Evolutionary conservation across 305 asterid species (phyloP), one percentile per base, ranked within the genome.

Genomic region (Ajuga reptans): DNA sequence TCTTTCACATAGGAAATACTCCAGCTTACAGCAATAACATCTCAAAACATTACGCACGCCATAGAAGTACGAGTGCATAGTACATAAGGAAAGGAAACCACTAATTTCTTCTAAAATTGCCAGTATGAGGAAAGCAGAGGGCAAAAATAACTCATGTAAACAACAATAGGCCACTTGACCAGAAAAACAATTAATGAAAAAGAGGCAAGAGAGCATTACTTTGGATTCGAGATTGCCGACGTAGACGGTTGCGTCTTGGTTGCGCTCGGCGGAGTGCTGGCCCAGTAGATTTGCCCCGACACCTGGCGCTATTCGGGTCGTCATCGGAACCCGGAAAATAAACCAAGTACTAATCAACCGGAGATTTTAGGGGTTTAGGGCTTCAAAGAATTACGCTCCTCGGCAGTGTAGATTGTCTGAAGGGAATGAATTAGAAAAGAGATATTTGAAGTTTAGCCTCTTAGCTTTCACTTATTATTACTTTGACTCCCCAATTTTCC

Each of bases 211-310:
- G 34, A 18, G 67, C 6, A 41, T 49, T 81, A 85, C 96, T 67
- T 82, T 89, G 72, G 88, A 81, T 64, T 92, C 96, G 66, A 92
- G 96, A 69, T 88, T 92, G 75, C 98, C 96, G 67, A 87, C 96
- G 78, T 89, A 89, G 51, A 91, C 91, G 78, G 98, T 92, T 78
- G 98, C 95, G 62, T 89, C 96, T 69, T 92, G 96, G 87, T 92
- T 92, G 74, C 96, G 91, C 86, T 92, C 98, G 74, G 96, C 96
- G 36, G 96, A 81, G 80, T 89, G 96, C 80, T 92, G 98, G 33
- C 96, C 96, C 56, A 92, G 84, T 21, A 92, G 91, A 76, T 89
- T 89, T 7, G 96, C 92, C 58, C 96, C 95, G 6, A 89, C 95
- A 0, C 96, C 98, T 1, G 95, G 98, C 69, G 96, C 98, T 41